Evolutionary conservation across 768 basidiomycete genomes (phyloP), one percentile per base, ranked within the genome.

Genomic region (Erythrobasidium yunnanense): DNA sequence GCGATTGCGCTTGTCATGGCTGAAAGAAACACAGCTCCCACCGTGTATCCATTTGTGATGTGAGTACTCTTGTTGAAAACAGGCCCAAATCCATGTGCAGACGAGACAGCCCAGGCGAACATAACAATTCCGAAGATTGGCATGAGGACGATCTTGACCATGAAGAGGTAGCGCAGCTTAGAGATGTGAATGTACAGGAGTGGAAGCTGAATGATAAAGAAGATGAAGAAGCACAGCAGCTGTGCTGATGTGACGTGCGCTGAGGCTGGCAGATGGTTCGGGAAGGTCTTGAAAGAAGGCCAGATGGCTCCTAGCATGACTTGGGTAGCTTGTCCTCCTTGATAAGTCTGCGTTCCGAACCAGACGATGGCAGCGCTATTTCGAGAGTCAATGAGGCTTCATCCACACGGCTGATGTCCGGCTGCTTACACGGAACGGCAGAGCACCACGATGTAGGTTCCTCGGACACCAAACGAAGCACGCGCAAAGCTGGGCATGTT

Each of bases 201-300:
- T 0, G 71, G 71, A 1, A 70, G 58, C 45, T 72, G 71, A 38
- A 71, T 51, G 30, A 65, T 25, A 34, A 7, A 38, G 20, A 51
- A 66, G 49, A 66, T 51, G 58, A 67, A 67, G 32, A 53, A 60
- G 57, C 49, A 60, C 13, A 60, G 42, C n/a, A 74, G 56, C 42
- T 65, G 50, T 0, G 53, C 42, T 13, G 67, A 67, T 6, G 72
- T 73, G 46, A 72, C 71, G 47, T 70, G 67, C 18, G 71, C 69
- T 4, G 65, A 67, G 8, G 52, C 71, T 20, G 72, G 71, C 1
- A 74, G 69, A 55, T 69, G 66, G 65, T 74, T 74, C 6, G 72
- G 69, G 60, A 72, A 71, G 2, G 38, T 54, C 6, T 63, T 65
- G 69, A 68, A 71, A 11, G 51, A 51, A 2, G 73, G 73, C 71